Evolutionary conservation across 139 green algal species (phyloP).

Genomic region (Edaphochlamys debaryana): DNA sequence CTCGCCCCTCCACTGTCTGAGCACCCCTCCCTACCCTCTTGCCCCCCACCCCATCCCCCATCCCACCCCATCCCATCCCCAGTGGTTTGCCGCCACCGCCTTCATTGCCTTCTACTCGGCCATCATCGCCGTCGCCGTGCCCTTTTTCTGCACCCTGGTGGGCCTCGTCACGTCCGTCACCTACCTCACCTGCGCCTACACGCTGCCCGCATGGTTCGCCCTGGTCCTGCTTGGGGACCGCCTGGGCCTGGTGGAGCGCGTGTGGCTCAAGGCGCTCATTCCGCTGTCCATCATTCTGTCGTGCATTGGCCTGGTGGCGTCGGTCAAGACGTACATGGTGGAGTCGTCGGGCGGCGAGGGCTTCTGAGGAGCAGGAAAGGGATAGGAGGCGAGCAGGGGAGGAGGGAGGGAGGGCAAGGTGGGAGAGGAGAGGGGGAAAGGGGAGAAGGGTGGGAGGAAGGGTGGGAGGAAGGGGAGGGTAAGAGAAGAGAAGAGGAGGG

Average conservation of each 20-base stretch:
- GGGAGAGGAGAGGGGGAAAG: background rate
- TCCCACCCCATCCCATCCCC: background rate
- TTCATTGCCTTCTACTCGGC: constrained; percentile 63
- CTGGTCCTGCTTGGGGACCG: constrained; percentile 42
- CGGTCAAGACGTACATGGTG: constrained; percentile 45
- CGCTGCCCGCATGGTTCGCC: constrained; percentile 60
- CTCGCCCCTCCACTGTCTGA: too few relatives aligned
- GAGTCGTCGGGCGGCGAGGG: constrained; percentile 24
- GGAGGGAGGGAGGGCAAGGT: background rate
- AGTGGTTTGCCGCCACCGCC: constrained; percentile 50
- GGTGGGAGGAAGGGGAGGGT: too few relatives aligned
- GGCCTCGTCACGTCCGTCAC: constrained; percentile 63
- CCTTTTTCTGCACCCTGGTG: constrained; percentile 68
- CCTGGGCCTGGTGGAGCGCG: constrained; percentile 32
- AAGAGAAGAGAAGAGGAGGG: too few relatives aligned
- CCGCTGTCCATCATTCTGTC: constrained; percentile 36
- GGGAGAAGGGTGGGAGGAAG: too few relatives aligned
- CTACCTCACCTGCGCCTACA: constrained; percentile 68
- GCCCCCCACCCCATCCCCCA: too few relatives aligned
- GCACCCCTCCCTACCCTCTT: too few relatives aligned
- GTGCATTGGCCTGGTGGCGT: constrained; percentile 39
- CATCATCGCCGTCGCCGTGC: constrained; percentile 56
- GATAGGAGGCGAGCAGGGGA: too few relatives aligned
- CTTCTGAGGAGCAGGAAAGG: constrained; percentile 2
- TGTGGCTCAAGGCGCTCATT: constrained; percentile 41